Evolutionary conservation across 371 early-diverging fungal genomes (phyloP).

Genomic region (Actinomucor elegans): DNA sequence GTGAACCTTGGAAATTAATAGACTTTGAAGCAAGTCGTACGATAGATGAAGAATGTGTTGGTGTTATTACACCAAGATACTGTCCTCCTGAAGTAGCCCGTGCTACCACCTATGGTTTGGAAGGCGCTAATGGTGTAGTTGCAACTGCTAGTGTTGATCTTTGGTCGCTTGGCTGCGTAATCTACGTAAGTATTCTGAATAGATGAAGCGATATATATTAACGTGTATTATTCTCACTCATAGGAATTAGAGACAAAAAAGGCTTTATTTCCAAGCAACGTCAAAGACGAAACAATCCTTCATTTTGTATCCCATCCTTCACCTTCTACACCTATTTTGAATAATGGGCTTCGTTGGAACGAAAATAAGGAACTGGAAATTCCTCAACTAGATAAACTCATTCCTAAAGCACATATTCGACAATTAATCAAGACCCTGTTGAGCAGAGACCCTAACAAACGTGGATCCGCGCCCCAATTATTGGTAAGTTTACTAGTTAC

Average conservation of each 20-base stretch:
- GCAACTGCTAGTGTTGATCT: constrained; percentile 49
- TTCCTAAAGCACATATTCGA: constrained; percentile 35
- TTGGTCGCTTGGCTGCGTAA: constrained; percentile 50
- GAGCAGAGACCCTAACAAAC: constrained; percentile 40
- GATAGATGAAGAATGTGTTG: constrained; percentile 33
- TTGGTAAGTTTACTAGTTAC: constrained; percentile 33
- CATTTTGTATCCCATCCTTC: constrained; percentile 53
- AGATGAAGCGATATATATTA: background rate
- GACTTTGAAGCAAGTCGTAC: constrained; percentile 52
- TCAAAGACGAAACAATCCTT: constrained; percentile 50
- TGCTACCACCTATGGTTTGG: constrained; percentile 49
- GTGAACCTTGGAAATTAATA: constrained; percentile 39
- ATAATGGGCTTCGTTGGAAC: constrained; percentile 50
- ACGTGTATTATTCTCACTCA: background rate
- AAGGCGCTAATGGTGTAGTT: constrained; percentile 51
- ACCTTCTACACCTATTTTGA: constrained; percentile 45
- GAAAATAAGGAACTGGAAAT: constrained; percentile 48
- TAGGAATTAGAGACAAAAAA: constrained; percentile 47
- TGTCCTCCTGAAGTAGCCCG: constrained; percentile 51
- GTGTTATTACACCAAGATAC: constrained; percentile 26
- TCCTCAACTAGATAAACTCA: constrained; percentile 38
- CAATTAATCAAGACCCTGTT: constrained; percentile 36
- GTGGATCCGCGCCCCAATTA: constrained; percentile 38
- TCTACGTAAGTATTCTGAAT: constrained; percentile 27
- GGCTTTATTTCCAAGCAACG: constrained; percentile 38